Conservation (phyloP, 768 basidiomycete genomes). For the Lactifluus echinatus region DNA sequence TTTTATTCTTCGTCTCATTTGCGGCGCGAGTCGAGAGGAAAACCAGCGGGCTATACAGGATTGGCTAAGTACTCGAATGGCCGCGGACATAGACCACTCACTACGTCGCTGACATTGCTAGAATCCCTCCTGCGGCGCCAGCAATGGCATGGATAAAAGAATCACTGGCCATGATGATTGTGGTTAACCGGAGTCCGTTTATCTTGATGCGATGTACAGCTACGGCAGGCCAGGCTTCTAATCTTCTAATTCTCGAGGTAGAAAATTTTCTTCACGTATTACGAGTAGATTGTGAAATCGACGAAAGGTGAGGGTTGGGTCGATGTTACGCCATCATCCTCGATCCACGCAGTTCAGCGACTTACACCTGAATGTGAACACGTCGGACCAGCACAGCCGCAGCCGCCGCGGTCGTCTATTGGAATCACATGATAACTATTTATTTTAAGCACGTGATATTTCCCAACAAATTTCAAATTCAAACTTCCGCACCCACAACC, state of each 20-base stretch:
- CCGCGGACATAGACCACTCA: slow-evolving; percentile 29
- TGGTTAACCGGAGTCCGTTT: too few species aligned
- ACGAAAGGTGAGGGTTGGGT: not conserved
- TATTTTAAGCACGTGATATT: not conserved
- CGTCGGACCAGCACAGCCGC: too few species aligned
- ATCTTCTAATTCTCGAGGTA: not conserved
- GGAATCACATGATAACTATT: slow-evolving; percentile 10
- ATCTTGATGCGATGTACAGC: too few species aligned
- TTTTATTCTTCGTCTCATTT: slow-evolving; percentile 72
- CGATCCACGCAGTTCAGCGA: too few species aligned
- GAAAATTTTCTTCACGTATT: not conserved
- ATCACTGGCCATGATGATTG: slow-evolving; percentile 37
- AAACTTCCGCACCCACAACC: too few species aligned
- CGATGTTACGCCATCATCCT: not conserved
- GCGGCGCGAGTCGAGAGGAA: slow-evolving; percentile 91
- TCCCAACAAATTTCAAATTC: too few species aligned
- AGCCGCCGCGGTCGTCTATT: too few species aligned
- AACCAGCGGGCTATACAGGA: slow-evolving; percentile 66
- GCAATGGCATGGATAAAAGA: slow-evolving; percentile 81
- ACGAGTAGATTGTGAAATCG: not conserved
- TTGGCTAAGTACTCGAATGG: slow-evolving; percentile 6
- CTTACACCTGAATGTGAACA: too few species aligned
- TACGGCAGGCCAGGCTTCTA: too few species aligned
- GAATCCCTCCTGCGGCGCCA: slow-evolving; percentile 84
- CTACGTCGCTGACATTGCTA: slow-evolving; percentile 90